A percentile compares a stretch with the other conserved stretches of the same genome.
These are phyloP conservation scores for Teunomyces barrocoloradensis DNA, from an alignment of 805 yeast genomes.

Conservation along the genomic window DNA sequence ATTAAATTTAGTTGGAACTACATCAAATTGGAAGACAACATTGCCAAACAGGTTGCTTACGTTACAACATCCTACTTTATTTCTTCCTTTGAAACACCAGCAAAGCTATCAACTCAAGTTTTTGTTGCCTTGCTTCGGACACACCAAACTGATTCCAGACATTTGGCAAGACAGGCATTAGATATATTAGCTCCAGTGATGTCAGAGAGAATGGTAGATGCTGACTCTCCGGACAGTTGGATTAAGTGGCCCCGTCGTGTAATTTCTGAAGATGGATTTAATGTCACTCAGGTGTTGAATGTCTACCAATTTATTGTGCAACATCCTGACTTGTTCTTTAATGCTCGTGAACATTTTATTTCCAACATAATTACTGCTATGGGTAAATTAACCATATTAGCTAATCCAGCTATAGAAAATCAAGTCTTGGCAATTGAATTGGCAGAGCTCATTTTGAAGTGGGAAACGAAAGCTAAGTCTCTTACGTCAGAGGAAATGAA, in stretches of 20 bases:
- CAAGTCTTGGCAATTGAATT: constrained; percentile 85
- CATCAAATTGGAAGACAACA: constrained; percentile 81
- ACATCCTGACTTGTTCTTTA: constrained; percentile 80
- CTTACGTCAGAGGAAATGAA: constrained; percentile 14
- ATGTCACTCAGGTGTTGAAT: constrained; percentile 78
- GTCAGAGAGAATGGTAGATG: constrained; percentile 57
- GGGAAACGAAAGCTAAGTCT: constrained; percentile 65
- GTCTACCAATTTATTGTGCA: constrained; percentile 86
- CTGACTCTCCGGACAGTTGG: constrained; percentile 67
- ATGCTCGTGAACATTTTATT: constrained; percentile 84
- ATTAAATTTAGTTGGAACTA: constrained; percentile 94
- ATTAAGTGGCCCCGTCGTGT: constrained; percentile 93
- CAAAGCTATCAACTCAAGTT: constrained; percentile 84
- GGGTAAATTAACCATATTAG: constrained; percentile 80
- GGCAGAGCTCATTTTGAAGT: constrained; percentile 77
- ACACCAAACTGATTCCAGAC: constrained; percentile 80
- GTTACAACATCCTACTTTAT: constrained; percentile 85
- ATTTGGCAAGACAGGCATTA: constrained; percentile 80
- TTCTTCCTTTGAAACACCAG: constrained; percentile 82
- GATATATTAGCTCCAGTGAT: constrained; percentile 87
- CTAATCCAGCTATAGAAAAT: constrained; percentile 76
- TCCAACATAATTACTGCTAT: constrained; percentile 87
- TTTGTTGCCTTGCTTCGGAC: constrained; percentile 87
- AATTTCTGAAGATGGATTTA: constrained; percentile 84
- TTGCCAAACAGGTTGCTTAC: constrained; percentile 90